Percentiles rank a stretch among this genome's conserved stretches.
These are phyloP conservation scores for Phytopythium ostracodes DNA, from an alignment of 352 stramenopile species.

Conservation along the genomic window DNA sequence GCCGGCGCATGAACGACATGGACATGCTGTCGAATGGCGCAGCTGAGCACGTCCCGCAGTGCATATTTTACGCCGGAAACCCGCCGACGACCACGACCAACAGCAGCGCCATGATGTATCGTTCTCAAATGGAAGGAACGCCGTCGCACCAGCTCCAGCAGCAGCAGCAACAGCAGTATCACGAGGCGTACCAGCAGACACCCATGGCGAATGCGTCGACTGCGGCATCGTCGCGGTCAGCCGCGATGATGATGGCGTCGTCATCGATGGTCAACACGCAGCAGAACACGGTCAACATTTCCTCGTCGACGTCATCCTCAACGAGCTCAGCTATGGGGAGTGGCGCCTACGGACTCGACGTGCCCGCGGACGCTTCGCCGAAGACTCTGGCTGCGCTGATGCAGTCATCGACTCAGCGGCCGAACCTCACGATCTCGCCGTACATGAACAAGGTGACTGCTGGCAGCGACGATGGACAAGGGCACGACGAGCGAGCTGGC, in stretches of 20 bases:
- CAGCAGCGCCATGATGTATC: constrained; percentile 34
- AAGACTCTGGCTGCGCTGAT: constrained; percentile 32
- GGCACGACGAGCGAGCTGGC: neutral
- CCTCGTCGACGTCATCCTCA: constrained; percentile 11
- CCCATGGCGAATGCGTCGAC: constrained; percentile 9
- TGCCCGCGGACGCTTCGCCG: constrained; percentile 27
- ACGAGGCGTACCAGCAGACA: constrained; percentile 32
- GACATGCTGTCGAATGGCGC: constrained; percentile 61
- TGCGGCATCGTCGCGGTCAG: neutral
- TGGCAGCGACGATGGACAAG: constrained; percentile 16
- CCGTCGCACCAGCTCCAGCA: constrained; percentile 28
- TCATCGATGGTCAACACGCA: constrained; percentile 22
- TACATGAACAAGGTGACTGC: constrained; percentile 71
- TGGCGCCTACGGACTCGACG: constrained; percentile 5
- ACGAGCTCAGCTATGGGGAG: neutral
- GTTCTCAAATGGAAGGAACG: constrained; percentile 47
- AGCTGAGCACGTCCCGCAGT: constrained; percentile 55
- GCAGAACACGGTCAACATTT: constrained; percentile 36
- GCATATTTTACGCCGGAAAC: constrained; percentile 28
- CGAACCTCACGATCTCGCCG: constrained; percentile 60
- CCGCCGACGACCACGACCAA: neutral
- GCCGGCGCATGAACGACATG: constrained; percentile 59
- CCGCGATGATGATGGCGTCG: constrained; percentile 14
- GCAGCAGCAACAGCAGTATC: constrained; percentile 35
- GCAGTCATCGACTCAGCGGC: constrained; percentile 31